Percentiles rank a stretch among this genome's conserved stretches.
Conservation (phyloP, 306 rosid genomes). For the Vigna radiata region DNA sequence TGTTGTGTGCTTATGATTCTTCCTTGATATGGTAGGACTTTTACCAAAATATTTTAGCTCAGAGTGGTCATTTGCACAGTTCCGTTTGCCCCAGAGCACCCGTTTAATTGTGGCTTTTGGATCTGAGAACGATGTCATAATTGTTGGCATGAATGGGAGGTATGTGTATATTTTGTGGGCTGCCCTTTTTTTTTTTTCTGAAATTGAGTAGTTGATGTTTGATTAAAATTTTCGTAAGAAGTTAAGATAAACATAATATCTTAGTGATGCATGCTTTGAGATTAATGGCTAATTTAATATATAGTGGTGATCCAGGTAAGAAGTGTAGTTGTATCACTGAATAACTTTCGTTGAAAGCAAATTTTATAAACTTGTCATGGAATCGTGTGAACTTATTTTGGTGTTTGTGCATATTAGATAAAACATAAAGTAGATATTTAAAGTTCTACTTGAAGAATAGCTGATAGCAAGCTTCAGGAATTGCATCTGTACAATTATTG, state of each 20-base stretch:
- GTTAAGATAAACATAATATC: slow-evolving; percentile 20
- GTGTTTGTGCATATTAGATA: neutral
- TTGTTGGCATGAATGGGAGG: slow-evolving; percentile 95
- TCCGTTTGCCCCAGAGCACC: slow-evolving; percentile 78
- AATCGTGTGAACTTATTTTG: neutral
- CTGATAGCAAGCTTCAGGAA: neutral
- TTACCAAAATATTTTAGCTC: slow-evolving; percentile 98
- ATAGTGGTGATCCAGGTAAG: neutral
- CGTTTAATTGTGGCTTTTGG: slow-evolving; percentile 89
- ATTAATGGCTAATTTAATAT: neutral
- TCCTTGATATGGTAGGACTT: slow-evolving; percentile 62
- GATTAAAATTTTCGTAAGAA: slow-evolving; percentile 30
- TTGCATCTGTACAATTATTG: slow-evolving; percentile 11
- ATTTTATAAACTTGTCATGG: slow-evolving; percentile 4
- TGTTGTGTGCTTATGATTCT: slow-evolving; percentile 19
- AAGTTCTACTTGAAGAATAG: neutral
- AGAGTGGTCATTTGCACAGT: slow-evolving; percentile 96
- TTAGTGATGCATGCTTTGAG: slow-evolving; percentile 8
- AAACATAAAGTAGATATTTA: neutral
- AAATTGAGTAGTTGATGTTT: slow-evolving; percentile 25
- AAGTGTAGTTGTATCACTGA: slow-evolving; percentile 13
- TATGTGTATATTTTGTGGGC: slow-evolving; percentile 42
- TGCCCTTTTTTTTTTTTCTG: neutral
- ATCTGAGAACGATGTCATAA: slow-evolving; percentile 68
- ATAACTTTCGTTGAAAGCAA: slow-evolving; percentile 8